Base-by-base conservation (phyloP, 2,329 filamentous ascomycete species). In the Neospermospora avenae region DNA sequence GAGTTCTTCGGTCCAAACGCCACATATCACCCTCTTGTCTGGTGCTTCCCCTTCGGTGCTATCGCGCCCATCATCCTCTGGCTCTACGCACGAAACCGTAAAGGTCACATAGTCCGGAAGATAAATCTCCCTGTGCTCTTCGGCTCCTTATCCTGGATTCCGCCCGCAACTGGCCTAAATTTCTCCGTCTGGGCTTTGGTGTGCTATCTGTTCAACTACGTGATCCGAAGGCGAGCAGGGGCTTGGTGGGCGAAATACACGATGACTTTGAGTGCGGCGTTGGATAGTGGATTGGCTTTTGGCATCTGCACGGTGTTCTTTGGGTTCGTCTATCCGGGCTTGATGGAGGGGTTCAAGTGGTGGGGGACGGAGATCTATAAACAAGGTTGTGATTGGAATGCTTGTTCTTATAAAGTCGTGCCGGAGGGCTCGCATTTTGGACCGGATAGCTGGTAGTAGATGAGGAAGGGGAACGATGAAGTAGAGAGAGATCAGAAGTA, bases 161-260 rank as follows among this genome's bases (percentile, higher is more conserved):
- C 91, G 0, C 91, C 91, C 0, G 91, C 91, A 2, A 89, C 88
- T 0, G 91, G 91, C 0, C 85, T 96, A 65, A 96, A 96, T 74
- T 96, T 95, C 72, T 90, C 86, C 1, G 88, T 93, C 45, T 96
- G 91, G 90, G 89, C 87, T 0, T 76, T 95, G 7, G 89, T 96
- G 14, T 95, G 90, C 76, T 96, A 88, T 74, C 67, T 91, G 45
- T 96, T 96, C 80, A 96, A 96, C 73, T 87, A 88, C 72, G 74
- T 88, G 62, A 82, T 96, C 69, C 85, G 87, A 71, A 84, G 84
- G 37, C 80, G 87, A 22, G 87, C 84, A 25, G 80, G 79, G 31
- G 86, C 84, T 1, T 96, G 91, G 91, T 96, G 91, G 91, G 85
- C 85, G 51, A 95, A 96, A 75, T 96, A 96, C 73, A 93, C 90